Base-by-base conservation (phyloP, 371 early-diverging fungal species). In the Haplosporangium sp. region DNA sequence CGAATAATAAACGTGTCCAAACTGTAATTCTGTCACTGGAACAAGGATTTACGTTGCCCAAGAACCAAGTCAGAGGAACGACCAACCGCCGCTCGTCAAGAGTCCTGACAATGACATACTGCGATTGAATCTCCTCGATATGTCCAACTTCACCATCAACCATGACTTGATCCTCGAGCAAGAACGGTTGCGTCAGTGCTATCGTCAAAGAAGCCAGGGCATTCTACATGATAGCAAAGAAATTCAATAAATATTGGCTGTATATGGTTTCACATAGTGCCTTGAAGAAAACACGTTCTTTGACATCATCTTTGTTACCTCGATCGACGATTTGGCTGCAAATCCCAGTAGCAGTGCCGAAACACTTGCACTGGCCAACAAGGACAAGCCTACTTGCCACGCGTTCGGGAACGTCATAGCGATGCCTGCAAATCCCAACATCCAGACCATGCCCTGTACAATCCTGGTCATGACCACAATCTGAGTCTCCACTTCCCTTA, bases 401-500 rank as follows among this genome's bases (percentile, higher is more conserved):
- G 81, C 83, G 40, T 65, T 66, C 16, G 83, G 83, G 45, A 83
- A 83, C 1, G 83, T 82, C 75, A 82, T 79, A 1, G 82, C 67
- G 36, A 83, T 75, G 29, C 80, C 69, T 5, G 82, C 56, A 18
- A 75, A 18, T 6, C 80, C 76, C 10, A 83, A 18, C 14, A 73
- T 12, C 76, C 80, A 80, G 14, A 72, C 65, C 66, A 81, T 45
- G 0, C 70, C 73, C 51, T 80, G 81, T n/a, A 71, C 46, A 38
- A 79, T 74, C 64, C 83, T 67, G 10, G 82, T 81, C 58, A 77
- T 72, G 45, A 83, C 80, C 36, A 81, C 59, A 36, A 83, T 72
- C 68, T 83, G 82, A 0, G 83, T 83, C 16, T 72, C 69, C 52
- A 81, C 64, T 38, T 74, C 80, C 29, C 82, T 42, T 0, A 72